A percentile compares a stretch with the other conserved stretches of the same genome.
Conservation (phyloP, 345 rosid species). For the Stellera chamaejasme region DNA sequence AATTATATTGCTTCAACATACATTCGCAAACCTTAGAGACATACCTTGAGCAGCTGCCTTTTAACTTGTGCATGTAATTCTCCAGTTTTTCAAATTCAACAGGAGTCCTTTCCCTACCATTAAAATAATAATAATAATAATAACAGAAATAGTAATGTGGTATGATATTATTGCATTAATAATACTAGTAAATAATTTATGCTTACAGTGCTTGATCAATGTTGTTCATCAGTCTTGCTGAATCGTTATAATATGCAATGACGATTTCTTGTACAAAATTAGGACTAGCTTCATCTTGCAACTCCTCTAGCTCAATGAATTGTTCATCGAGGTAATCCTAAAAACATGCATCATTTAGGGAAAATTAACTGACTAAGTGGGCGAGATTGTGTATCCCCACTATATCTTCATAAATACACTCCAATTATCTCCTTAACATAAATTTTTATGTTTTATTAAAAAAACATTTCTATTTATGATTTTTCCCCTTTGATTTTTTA, state of each 20-base stretch:
- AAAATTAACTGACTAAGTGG: no score
- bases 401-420: no score
- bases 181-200: not conserved
- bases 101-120: constrained; percentile 19
- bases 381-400: no score
- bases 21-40: no score
- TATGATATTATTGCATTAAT: not conserved
- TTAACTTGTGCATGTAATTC: constrained; percentile 39
- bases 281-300: constrained; percentile 69
- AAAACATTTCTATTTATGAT: no score
- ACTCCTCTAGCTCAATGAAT: constrained; percentile 56
- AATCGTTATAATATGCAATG: constrained; percentile 41
- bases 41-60: constrained; percentile 45
- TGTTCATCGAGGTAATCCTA: constrained; percentile 76
- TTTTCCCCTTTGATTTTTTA: no score
- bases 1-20: no score
- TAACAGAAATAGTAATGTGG: not conserved
- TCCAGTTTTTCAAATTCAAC: constrained; percentile 30
- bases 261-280: constrained; percentile 63
- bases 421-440: no score
- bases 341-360: not conserved
- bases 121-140: not conserved
- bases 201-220: constrained; percentile 62
- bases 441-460: no score
- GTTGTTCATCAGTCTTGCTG: constrained; percentile 47